Conservation (phyloP, 306 rosid species). For the Citrullus amarus region DNA sequence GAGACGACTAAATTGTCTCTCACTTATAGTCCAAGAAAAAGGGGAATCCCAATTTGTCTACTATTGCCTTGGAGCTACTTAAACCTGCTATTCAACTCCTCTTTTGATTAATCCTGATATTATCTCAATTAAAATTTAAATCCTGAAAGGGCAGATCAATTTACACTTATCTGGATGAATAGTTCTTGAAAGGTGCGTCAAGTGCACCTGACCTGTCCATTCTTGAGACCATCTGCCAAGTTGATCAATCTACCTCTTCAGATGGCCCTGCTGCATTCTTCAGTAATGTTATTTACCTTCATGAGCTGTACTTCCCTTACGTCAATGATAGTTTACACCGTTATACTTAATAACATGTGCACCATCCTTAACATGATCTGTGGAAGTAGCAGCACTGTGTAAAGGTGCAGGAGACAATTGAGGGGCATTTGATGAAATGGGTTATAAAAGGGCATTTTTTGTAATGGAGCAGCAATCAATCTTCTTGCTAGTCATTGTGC, state of each 20-base stretch:
- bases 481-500: background rate
- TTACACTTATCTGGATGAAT: background rate
- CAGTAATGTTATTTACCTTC: background rate
- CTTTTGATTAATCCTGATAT: background rate
- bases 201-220: background rate
- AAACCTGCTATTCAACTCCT: background rate
- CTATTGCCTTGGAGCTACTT: background rate
- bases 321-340: background rate
- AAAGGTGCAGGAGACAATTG: background rate
- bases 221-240: background rate
- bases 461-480: background rate
- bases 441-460: background rate
- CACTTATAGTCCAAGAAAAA: background rate
- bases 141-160: background rate
- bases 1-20: background rate
- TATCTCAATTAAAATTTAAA: background rate
- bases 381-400: background rate
- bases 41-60: background rate
- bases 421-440: background rate
- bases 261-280: background rate
- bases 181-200: background rate
- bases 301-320: too few species aligned
- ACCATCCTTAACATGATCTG: background rate
- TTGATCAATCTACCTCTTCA: background rate
- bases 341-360: background rate